Evolutionary conservation across 2,329 filamentous ascomycete genomes (phyloP).

Genomic region (Beauveria sp.): DNA sequence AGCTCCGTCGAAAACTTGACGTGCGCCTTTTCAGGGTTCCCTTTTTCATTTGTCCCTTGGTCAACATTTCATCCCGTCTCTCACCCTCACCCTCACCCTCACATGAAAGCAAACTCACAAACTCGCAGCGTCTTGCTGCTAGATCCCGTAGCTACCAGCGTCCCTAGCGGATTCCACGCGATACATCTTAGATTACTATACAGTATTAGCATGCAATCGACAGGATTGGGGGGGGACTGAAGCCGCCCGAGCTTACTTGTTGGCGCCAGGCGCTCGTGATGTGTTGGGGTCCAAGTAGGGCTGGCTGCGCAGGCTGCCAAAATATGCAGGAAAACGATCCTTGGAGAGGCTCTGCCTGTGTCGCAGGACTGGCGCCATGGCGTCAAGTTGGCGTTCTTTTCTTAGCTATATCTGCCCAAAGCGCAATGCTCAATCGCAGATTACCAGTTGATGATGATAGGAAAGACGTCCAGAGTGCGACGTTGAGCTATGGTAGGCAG

Average conservation of each 20-base stretch:
- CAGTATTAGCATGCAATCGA: slow-evolving; percentile 12
- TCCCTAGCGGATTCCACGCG: slow-evolving; percentile 82
- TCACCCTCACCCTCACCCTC: background rate
- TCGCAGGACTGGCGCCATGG: slow-evolving; percentile 35
- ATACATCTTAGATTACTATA: slow-evolving; percentile 62
- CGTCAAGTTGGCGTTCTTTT: background rate
- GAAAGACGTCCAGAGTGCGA: background rate
- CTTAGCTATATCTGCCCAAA: background rate
- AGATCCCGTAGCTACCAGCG: slow-evolving; percentile 74
- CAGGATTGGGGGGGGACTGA: background rate
- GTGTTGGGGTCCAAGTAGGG: slow-evolving; percentile 57
- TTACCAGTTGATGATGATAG: background rate
- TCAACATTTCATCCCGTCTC: background rate
- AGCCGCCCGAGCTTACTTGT: slow-evolving; percentile 17
- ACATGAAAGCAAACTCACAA: slow-evolving; percentile 40
- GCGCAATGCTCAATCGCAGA: background rate
- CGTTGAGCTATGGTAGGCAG: background rate
- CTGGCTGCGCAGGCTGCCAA: slow-evolving; percentile 61
- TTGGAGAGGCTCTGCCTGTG: slow-evolving; percentile 54
- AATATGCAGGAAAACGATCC: slow-evolving; percentile 59
- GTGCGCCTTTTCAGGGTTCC: slow-evolving; percentile 70
- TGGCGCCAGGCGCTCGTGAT: slow-evolving; percentile 38
- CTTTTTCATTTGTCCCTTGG: slow-evolving; percentile 24
- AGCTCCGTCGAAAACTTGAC: slow-evolving; percentile 70
- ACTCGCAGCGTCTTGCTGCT: slow-evolving; percentile 63